phyloP scores from a whole-genome alignment of 805 yeast species.

The Candida hungchunana region DNA sequence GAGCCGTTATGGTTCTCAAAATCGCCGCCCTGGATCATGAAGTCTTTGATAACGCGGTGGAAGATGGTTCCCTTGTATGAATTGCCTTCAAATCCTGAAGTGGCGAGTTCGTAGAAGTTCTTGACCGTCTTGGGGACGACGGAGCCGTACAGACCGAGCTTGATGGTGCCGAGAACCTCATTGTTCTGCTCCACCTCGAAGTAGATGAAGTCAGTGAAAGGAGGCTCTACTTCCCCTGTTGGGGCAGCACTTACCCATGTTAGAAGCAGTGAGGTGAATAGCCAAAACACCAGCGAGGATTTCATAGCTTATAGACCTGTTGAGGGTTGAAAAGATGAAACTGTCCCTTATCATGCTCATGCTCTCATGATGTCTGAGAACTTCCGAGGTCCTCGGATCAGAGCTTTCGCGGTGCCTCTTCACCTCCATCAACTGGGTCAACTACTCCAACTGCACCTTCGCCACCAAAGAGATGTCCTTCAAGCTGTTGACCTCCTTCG shows the following conservation, averaged over 20 bases:
- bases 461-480: conserved; percentile 26
- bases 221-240: conserved; percentile 18
- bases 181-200: conserved; percentile 23
- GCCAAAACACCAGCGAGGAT: too few relatives aligned
- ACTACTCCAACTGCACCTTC: too few relatives aligned
- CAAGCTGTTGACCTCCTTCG: conserved; percentile 45
- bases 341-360: too few relatives aligned
- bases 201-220: conserved; percentile 25
- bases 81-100: conserved; percentile 22
- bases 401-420: not conserved
- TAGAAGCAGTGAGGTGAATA: not conserved
- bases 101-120: conserved; percentile 52
- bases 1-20: conserved; percentile 60
- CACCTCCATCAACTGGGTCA: not conserved
- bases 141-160: conserved; percentile 61
- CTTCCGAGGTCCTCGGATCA: not conserved
- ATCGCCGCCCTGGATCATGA: conserved; percentile 89
- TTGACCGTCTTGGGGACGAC: conserved; percentile 59
- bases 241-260: not conserved
- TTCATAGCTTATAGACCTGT: too few relatives aligned
- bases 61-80: conserved; percentile 59
- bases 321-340: too few relatives aligned
- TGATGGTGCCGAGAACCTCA: conserved; percentile 31
- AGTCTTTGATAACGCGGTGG: conserved; percentile 69
- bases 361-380: not conserved